Conservation (phyloP, 176 grass and related monocot genomes). For the Secale cereale region DNA sequence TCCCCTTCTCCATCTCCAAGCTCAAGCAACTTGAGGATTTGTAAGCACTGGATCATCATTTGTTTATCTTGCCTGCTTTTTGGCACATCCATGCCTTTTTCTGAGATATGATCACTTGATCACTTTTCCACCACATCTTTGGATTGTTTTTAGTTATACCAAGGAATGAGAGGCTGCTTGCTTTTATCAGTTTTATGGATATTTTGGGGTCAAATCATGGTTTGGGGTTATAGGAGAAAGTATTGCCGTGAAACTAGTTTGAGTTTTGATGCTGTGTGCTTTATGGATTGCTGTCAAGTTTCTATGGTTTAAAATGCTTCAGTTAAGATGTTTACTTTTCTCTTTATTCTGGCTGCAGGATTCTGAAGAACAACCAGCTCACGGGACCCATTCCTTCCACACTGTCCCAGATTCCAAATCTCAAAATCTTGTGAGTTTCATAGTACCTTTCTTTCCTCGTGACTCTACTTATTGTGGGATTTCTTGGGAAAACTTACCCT, state of each 20-base stretch:
- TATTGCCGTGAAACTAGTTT: neutral
- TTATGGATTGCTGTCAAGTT: conserved; percentile 11
- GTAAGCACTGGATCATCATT: conserved; percentile 38
- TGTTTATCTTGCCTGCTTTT: conserved; percentile 14
- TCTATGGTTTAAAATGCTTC: neutral
- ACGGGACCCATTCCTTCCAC: conserved; percentile 98
- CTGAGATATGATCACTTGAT: neutral
- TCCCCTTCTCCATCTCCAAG: conserved; percentile 97
- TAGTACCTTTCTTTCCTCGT: conserved; percentile 23
- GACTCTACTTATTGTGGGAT: conserved; percentile 28
- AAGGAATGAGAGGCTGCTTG: neutral
- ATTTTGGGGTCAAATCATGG: neutral
- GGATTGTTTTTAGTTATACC: neutral
- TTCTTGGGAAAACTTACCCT: conserved; percentile 8
- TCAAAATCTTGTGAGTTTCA: conserved; percentile 77
- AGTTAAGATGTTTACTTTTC: conserved; percentile 20
- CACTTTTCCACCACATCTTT: neutral
- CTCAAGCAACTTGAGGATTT: conserved; percentile 93
- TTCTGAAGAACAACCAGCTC: conserved; percentile 93
- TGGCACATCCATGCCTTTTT: neutral
- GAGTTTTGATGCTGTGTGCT: conserved; percentile 8
- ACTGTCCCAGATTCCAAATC: conserved; percentile 96
- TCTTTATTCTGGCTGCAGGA: conserved; percentile 49
- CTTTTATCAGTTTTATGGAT: neutral
- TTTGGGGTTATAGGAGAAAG: neutral